phyloP scores from a whole-genome alignment of 2,329 filamentous ascomycete genomes.

The Grosmannia huntii region DNA sequence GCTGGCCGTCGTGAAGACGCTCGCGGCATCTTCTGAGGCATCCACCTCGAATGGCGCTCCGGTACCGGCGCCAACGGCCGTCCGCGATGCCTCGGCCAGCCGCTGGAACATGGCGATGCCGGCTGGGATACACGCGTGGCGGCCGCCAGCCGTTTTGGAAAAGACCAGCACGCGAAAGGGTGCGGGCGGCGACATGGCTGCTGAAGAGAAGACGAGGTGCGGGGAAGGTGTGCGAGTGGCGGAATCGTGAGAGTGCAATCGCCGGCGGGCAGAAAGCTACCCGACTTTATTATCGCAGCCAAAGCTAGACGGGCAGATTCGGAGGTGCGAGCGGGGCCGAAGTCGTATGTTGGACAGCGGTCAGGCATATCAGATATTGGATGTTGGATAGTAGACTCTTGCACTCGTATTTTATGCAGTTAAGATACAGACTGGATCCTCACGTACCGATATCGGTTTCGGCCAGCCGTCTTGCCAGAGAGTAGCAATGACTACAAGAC shows the following conservation, averaged over 20 bases:
- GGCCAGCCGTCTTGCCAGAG: too few species aligned
- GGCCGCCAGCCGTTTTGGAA: conserved; percentile 24
- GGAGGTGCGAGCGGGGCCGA: not conserved
- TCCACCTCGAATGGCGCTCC: conserved; percentile 19
- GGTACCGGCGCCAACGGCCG: not conserved
- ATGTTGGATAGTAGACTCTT: not conserved
- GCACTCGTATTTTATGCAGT: not conserved
- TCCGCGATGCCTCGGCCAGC: conserved; percentile 16
- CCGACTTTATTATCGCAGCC: not conserved
- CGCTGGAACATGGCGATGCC: conserved; percentile 20
- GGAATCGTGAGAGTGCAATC: not conserved
- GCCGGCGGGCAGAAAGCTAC: not conserved
- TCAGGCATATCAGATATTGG: too few species aligned
- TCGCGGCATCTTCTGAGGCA: conserved; percentile 22
- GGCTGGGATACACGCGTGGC: conserved; percentile 26
- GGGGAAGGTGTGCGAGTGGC: not conserved
- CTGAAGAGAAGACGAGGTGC: not conserved
- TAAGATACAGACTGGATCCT: too few species aligned
- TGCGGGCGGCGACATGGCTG: not conserved
- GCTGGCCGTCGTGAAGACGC: conserved; percentile 16
- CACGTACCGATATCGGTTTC: too few species aligned
- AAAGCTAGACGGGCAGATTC: not conserved
- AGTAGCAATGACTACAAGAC: too few species aligned
- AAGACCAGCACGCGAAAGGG: conserved; percentile 24
- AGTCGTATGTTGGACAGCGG: not conserved